These are phyloP conservation scores for Trametes coccinea DNA, from an alignment of 768 basidiomycete genomes.

Conservation along the genomic window DNA sequence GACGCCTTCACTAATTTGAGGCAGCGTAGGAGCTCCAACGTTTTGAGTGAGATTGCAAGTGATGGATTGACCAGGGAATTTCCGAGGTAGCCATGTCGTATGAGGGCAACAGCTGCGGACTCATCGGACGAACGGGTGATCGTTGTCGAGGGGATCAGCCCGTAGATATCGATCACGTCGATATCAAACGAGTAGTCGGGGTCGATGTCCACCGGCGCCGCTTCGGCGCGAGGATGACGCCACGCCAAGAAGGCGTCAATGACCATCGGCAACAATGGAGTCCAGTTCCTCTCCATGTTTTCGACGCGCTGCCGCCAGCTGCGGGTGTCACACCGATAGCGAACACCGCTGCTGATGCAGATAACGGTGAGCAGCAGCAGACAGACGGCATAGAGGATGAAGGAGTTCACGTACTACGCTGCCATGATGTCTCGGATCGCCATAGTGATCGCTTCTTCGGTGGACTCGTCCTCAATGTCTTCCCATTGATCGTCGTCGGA, in stretches of 20 bases:
- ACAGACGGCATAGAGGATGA: too few species aligned
- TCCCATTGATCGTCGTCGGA: background rate
- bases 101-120: background rate
- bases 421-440: conserved; percentile 1
- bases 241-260: conserved; percentile 5
- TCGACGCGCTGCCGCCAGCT: conserved; percentile 12
- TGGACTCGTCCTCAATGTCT: background rate
- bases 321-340: background rate
- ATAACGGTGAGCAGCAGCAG: too few species aligned
- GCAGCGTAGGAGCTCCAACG: conserved; percentile 19
- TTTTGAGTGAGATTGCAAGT: conserved; percentile 21
- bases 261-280: background rate
- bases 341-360: background rate
- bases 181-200: background rate
- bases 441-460: background rate
- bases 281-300: conserved; percentile 8
- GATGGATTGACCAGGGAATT: conserved; percentile 9
- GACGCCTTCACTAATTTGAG: conserved; percentile 18
- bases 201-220: background rate
- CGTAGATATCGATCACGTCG: conserved; percentile 15
- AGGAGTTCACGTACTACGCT: background rate
- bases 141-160: background rate
- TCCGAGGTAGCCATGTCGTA: conserved; percentile 10
- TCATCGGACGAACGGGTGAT: background rate
- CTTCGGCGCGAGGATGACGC: background rate